Base-by-base conservation (phyloP, 345 rosid species). In the Citrus mangshanensis region DNA sequence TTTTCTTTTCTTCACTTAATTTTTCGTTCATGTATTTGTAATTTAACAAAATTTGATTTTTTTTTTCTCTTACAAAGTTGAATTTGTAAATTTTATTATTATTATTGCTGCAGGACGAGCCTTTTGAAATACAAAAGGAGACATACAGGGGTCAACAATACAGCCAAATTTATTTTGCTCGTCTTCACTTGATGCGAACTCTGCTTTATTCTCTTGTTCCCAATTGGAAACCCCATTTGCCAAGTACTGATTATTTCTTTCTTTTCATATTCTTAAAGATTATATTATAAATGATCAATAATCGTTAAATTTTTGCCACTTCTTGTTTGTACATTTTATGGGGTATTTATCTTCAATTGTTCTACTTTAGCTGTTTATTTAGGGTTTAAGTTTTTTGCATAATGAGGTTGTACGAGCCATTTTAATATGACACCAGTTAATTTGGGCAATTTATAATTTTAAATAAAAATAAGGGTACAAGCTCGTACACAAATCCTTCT, bases 81-180 rank as follows among this genome's bases (percentile, higher is more conserved):
- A 76, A n/a, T 70, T 46, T 70, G 34, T 70, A 16, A 3, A 24
- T 46, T 25, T 70, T 49, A 5, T 46, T 40, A 40, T 40, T 69
- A 4, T 6, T 14, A 28, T 54, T 24, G 3, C n/a, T 42, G 77
- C 90, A 96, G 99, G 98, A 94, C 81, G 94, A 93, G 84, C 80
- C 81, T 25, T 96, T 88, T 66, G 83, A 82, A 89, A 90, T 94
- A 61, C 89, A 81, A 9, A 92, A 91, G 63, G 98, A 93, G 85
- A 78, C 83, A 60, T 95, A 95, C 71, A 84, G 91, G 68, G 97
- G 96, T 1, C 99, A 95, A 74, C 99, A 95, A 63, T 93, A 93
- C 91, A 95, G 99, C 72, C 98, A 93, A 77, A 91, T 95, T 60
- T 93, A 93, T 87, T 93, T 92, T 77, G 91, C 89, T 75, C 98